Evolutionary conservation across 345 rosid species (phyloP), one percentile per base, ranked within the genome.

Genomic region (Eucalyptus erythrocorys): DNA sequence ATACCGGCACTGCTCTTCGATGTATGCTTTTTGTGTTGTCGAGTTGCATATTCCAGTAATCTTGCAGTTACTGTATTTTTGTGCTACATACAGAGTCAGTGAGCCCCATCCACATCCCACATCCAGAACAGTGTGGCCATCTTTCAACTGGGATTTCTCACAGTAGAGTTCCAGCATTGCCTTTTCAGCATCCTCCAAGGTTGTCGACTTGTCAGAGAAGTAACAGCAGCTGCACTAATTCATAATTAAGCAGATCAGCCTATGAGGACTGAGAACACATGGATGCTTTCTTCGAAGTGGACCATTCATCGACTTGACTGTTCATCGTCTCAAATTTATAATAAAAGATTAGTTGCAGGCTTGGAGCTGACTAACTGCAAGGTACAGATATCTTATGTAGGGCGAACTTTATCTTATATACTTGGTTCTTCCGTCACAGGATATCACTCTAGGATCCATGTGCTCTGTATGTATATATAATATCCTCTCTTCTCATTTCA

Each of bases 91-190:
- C 85, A 96, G 88, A 90, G 94, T 92, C 49, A 97, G 94, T 49
- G 99, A 96, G 3, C 99, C 99, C 99, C 99, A 95, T 3, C 99
- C 99, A 90, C 99, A 96, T 51, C 99, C 99, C 48, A 95, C 92
- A 87, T 96, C 99, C 89, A 97, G 97, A 86, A 97, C 93, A 42
- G 91, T 91, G 45, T 93, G 98, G 10, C 99, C 98, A 89, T 97
- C 96, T 91, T 94, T 92, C 61, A 97, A 88, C 86, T 92, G 89
- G 21, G 97, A 92, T 90, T 96, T 95, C 93, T 94, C 89, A 81
- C 99, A 96, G 66, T 95, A 96, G 12, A 96, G 88, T 91, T 95
- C 95, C 92, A 96, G 48, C 96, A 92, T 95, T 37, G 94, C 94
- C 91, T 94, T 90, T 93, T 97, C 99, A 68, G 99, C 99, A 85